A percentile compares a stretch with the other conserved stretches of the same genome.
Evolutionary conservation across 2,329 filamentous ascomycete species (phyloP).

Genomic region (Huntiella abstrusa): DNA sequence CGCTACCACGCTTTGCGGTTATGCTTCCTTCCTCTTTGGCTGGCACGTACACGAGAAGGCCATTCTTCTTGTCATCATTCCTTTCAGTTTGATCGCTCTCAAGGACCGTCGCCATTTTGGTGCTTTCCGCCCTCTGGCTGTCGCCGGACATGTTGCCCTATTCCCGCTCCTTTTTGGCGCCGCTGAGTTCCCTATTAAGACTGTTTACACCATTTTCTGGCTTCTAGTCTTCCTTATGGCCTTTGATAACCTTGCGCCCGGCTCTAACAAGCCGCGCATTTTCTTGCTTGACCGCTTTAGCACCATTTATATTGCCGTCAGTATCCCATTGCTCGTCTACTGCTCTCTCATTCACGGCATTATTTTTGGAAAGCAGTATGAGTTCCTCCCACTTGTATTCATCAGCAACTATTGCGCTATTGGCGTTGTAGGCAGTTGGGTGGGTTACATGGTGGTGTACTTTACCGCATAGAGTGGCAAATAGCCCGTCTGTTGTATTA

Average conservation of each 20-base stretch:
- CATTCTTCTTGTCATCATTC: constrained; percentile 80
- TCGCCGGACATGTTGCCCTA: constrained; percentile 84
- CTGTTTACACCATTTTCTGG: constrained; percentile 83
- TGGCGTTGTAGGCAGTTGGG: constrained; percentile 89
- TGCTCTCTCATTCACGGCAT: constrained; percentile 67
- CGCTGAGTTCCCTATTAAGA: constrained; percentile 87
- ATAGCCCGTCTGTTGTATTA: not conserved
- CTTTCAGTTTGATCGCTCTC: constrained; percentile 81
- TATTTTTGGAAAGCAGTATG: constrained; percentile 65
- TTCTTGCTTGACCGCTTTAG: constrained; percentile 87
- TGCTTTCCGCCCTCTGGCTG: constrained; percentile 78
- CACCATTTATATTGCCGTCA: constrained; percentile 71
- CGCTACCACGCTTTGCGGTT: constrained; percentile 79
- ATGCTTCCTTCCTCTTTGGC: constrained; percentile 89
- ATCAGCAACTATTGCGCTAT: constrained; percentile 86
- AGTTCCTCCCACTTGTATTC: constrained; percentile 94
- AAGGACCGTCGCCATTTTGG: constrained; percentile 78
- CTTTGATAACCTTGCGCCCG: constrained; percentile 76
- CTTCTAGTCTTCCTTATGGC: constrained; percentile 65
- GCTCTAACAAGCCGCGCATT: constrained; percentile 57
- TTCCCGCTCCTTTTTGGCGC: constrained; percentile 87
- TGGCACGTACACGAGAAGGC: constrained; percentile 99
- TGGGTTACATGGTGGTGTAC: constrained; percentile 86
- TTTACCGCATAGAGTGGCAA: constrained; percentile 34
- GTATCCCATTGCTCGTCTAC: constrained; percentile 77